Evolutionary conservation across 495 filamentous ascomycete species (phyloP), one percentile per base, ranked within the genome.

Genomic region (Lasiosphaeria hispida): DNA sequence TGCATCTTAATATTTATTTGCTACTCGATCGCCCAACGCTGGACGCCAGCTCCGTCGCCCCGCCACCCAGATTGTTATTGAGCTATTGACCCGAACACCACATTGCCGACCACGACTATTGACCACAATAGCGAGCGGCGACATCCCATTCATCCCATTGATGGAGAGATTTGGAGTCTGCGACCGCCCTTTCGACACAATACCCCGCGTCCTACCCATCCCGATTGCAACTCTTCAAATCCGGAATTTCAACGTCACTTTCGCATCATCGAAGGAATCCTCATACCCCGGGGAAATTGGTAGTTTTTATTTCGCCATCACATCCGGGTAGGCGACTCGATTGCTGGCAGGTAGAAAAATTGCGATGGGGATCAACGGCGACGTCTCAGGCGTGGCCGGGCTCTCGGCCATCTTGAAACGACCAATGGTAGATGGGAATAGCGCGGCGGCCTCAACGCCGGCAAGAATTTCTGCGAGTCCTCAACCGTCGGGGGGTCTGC

Each of bases 391-490:
- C 45, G 63, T 59, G 42, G 58, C 61, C 39, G 63, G 59, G 44
- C 52, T 67, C 45, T 66, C 64, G 18, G 61, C 69, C 8, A 57
- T 68, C 1, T 58, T 71, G 48, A 77, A 77, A 59, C 67, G 75
- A 59, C 60, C 72, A 13, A 67, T 71, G 7, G 54, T 59, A 48
- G 73, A 75, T 23, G 55, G 61, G 10, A 61, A 66, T 36, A 72
- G 54, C 47, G 67, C 73, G 9, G 42, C 67, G 37, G 47, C 60
- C 7, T 63, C 65, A 13, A 73, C 68, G 14, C 67, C 75, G n/a
- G 57, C 67, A 5, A 64, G 76, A 37, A 63, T 68, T 53, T 60
- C 68, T 3, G 76, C 75, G 2, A 73, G 74, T 42, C 72, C 76
- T 33, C 72, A 73, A 1, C 69, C 69, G 8, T 62, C 67, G 3